Percentiles rank a stretch among this genome's conserved stretches.
These are phyloP conservation scores for Aspergillus indologenus DNA, from an alignment of 495 filamentous ascomycete species.

Conservation along the genomic window DNA sequence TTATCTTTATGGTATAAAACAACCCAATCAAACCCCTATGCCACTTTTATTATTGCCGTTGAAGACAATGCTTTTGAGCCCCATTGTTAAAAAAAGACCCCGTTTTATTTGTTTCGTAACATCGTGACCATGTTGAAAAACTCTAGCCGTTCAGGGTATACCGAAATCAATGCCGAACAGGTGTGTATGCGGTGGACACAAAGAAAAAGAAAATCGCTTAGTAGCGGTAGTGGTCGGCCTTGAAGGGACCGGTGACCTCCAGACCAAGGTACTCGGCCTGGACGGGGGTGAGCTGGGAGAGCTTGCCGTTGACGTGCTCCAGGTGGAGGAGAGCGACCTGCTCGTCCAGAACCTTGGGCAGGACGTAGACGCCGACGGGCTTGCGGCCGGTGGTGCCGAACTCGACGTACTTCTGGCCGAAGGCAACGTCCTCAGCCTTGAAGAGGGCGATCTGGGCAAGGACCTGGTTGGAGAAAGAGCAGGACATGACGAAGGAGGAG, in stretches of 20 bases:
- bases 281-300: conserved; percentile 74
- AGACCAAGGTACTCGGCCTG: conserved; percentile 95
- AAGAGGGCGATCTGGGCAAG: conserved; percentile 97
- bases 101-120: conserved; percentile 50
- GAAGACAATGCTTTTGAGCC: conserved; percentile 59
- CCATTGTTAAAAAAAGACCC: conserved; percentile 46
- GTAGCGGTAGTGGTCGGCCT: conserved; percentile 71
- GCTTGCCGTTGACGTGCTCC: conserved; percentile 90
- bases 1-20: not conserved
- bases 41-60: conserved; percentile 57
- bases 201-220: conserved; percentile 34
- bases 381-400: conserved; percentile 92
- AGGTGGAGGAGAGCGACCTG: conserved; percentile 93
- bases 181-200: not conserved
- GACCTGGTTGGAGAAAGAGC: conserved; percentile 99
- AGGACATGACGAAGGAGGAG: conserved; percentile 99
- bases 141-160: conserved; percentile 42
- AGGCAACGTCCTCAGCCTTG: conserved; percentile 85
- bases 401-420: conserved; percentile 90
- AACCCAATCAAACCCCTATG: conserved; percentile 29
- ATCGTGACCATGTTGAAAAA: conserved; percentile 66
- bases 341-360: conserved; percentile 98
- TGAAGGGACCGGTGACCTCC: conserved; percentile 82
- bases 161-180: conserved; percentile 33
- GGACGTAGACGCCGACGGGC: conserved; percentile 86